A percentile compares a stretch with the other conserved stretches of the same genome.
Conservation (phyloP, 805 yeast species). For the Kodamaea kakaduensis region DNA sequence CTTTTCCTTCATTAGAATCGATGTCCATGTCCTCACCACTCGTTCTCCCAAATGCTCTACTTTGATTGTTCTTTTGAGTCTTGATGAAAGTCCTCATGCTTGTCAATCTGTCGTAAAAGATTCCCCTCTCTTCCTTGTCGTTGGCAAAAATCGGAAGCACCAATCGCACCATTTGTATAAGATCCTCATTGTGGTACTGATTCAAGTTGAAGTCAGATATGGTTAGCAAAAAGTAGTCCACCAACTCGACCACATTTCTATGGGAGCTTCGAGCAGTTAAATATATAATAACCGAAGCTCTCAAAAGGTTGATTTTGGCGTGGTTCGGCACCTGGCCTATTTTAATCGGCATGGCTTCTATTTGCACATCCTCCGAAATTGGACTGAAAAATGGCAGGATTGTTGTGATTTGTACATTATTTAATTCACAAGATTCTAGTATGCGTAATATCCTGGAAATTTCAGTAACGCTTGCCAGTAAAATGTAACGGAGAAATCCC, state of each 20-base stretch:
- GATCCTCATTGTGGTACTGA: constrained; percentile 11
- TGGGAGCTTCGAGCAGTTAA: constrained; percentile 1
- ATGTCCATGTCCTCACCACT: no score
- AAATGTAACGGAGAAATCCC: not conserved
- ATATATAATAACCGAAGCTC: constrained; percentile 18
- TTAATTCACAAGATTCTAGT: not conserved
- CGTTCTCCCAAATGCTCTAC: no score
- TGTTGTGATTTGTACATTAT: not conserved
- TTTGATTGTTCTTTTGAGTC: constrained; percentile 6
- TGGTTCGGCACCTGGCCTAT: constrained; percentile 19
- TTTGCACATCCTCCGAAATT: constrained; percentile 2
- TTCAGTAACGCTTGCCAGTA: not conserved
- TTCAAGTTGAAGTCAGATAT: constrained; percentile 29
- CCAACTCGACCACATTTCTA: constrained; percentile 1
- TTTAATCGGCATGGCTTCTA: constrained; percentile 15
- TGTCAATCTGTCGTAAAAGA: constrained; percentile 1
- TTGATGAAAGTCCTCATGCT: constrained; percentile 9
- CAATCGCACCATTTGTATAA: constrained; percentile 16
- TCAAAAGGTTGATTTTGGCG: constrained; percentile 13
- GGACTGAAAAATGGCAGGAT: not conserved
- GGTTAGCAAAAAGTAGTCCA: constrained; percentile 15
- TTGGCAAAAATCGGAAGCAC: constrained; percentile 13
- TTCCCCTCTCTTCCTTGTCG: not conserved
- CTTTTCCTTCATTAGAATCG: no score
- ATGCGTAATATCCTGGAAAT: not conserved